These are phyloP conservation scores for Phytophthora sp. DNA, from an alignment of 352 stramenopile genomes.

Conservation along the genomic window DNA sequence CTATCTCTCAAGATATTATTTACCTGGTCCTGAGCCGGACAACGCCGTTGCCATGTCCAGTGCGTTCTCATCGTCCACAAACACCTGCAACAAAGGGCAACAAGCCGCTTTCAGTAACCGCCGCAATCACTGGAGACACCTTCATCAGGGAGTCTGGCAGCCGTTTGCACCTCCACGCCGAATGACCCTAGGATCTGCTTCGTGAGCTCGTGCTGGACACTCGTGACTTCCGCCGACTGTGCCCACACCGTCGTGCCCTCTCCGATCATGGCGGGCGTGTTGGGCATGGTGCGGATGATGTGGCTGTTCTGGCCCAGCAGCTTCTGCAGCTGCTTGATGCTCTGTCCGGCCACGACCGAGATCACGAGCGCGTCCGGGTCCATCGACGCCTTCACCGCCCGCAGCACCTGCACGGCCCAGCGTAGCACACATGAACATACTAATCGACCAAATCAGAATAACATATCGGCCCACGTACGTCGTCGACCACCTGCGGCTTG, in stretches of 20 bases:
- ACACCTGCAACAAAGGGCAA: slow-evolving; percentile 52
- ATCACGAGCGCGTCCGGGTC: slow-evolving; percentile 72
- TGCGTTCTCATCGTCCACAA: slow-evolving; percentile 94
- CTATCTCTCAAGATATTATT: background rate
- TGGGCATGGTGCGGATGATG: slow-evolving; percentile 95
- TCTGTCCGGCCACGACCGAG: slow-evolving; percentile 85
- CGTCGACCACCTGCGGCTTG: slow-evolving; percentile 94
- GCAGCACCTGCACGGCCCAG: slow-evolving; percentile 47
- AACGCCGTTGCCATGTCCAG: slow-evolving; percentile 96
- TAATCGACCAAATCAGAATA: background rate
- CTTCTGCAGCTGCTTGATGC: slow-evolving; percentile 74
- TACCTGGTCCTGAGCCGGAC: slow-evolving; percentile 91
- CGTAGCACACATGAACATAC: background rate
- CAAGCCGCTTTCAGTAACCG: background rate
- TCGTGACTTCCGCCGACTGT: slow-evolving; percentile 75
- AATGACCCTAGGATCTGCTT: slow-evolving; percentile 90
- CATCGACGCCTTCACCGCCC: slow-evolving; percentile 65
- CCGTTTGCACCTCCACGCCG: slow-evolving; percentile 85
- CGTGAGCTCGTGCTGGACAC: slow-evolving; percentile 77
- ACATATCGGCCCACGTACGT: slow-evolving; percentile 45
- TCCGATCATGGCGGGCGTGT: slow-evolving; percentile 95
- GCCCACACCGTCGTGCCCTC: slow-evolving; percentile 96
- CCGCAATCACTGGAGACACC: background rate
- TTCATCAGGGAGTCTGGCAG: background rate
- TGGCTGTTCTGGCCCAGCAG: slow-evolving; percentile 65